Percentiles rank a stretch among this genome's conserved stretches.
phyloP scores from a whole-genome alignment of 2,329 filamentous ascomycete species.

The Talaromyces marneffei region DNA sequence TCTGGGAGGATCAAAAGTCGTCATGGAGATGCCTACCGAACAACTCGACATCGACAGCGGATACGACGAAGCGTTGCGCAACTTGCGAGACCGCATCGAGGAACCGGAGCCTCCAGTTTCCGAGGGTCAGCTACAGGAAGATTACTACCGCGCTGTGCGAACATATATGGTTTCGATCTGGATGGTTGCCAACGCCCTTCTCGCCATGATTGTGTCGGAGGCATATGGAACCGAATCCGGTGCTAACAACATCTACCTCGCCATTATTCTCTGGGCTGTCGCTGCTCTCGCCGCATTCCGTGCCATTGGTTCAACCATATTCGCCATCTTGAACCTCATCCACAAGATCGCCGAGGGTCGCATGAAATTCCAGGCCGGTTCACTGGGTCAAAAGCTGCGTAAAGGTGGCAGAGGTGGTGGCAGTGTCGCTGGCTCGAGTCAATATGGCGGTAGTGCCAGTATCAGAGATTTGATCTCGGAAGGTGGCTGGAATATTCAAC shows the following conservation, averaged over 20 bases:
- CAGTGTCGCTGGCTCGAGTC: constrained; percentile 14
- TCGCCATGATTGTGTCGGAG: constrained; percentile 90
- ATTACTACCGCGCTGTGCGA: constrained; percentile 95
- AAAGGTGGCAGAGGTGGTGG: constrained; percentile 7
- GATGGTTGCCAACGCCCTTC: constrained; percentile 86
- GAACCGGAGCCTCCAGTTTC: constrained; percentile 58
- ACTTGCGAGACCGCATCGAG: constrained; percentile 87
- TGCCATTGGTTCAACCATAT: constrained; percentile 73
- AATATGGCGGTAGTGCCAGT: constrained; percentile 29
- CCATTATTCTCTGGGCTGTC: constrained; percentile 89
- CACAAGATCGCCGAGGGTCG: constrained; percentile 84
- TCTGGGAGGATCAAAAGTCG: constrained; percentile 71
- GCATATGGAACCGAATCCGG: constrained; percentile 68
- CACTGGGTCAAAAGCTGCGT: constrained; percentile 19
- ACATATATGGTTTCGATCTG: constrained; percentile 97
- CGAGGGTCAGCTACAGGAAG: constrained; percentile 85
- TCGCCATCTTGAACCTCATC: constrained; percentile 75
- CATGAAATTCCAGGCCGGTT: constrained; percentile 51
- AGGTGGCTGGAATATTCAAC: constrained; percentile 29
- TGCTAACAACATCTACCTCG: constrained; percentile 80
- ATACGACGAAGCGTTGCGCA: constrained; percentile 93
- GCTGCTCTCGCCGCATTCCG: constrained; percentile 82
- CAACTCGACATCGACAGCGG: constrained; percentile 97
- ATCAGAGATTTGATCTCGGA: constrained; percentile 34
- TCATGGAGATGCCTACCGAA: constrained; percentile 95